Base-by-base conservation (phyloP, 2,329 filamentous ascomycete genomes). In the Fonsecaea monophora region DNA sequence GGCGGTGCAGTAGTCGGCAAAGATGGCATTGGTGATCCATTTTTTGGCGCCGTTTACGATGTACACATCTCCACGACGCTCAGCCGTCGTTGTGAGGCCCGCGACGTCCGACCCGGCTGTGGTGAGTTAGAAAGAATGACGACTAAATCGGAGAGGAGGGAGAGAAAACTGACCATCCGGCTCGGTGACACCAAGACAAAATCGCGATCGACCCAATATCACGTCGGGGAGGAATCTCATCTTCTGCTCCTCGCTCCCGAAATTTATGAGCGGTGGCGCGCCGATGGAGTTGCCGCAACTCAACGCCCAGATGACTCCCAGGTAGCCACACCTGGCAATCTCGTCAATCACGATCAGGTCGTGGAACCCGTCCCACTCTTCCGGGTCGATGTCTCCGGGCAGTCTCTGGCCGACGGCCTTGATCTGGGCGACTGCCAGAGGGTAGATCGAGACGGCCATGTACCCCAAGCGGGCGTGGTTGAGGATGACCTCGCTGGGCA, bases 11-110 rank as follows among this genome's bases (percentile, higher is more conserved):
- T 98, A 99, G 67, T 98, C 95, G 76, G 98, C 94, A 82, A 97
- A 99, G 82, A 98, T 90, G 68, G 88, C 89, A 85, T 99, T 99
- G 69, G 95, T 98, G 81, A 99, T 99, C 95, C 95, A 99, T 94
- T 98, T 98, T 87, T 99, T 99, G 80, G 87, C 89, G 56, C 95
- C 95, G 68, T 88, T 91, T 79, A 99, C 91, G 79, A 86, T 89
- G 42, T 70, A 70, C 6, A 61, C 53, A 38, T 81, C 78, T 0
- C 83, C 84, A 42, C 84, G 79, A 32, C 78, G 79, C 42, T 77
- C 74, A 0, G 89, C 89, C 0, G 85, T 89, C 2, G 88, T 89
- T 60, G 82, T 81, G 53, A 91, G 83, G 69, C 84, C 85, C 0
- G 87, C 87, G 2, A 91, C 87, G 73, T 91, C 89, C 0, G 86